A percentile compares a stretch with the other conserved stretches of the same genome.
Conservation (phyloP, 345 rosid species). For the Anacardium occidentale region DNA sequence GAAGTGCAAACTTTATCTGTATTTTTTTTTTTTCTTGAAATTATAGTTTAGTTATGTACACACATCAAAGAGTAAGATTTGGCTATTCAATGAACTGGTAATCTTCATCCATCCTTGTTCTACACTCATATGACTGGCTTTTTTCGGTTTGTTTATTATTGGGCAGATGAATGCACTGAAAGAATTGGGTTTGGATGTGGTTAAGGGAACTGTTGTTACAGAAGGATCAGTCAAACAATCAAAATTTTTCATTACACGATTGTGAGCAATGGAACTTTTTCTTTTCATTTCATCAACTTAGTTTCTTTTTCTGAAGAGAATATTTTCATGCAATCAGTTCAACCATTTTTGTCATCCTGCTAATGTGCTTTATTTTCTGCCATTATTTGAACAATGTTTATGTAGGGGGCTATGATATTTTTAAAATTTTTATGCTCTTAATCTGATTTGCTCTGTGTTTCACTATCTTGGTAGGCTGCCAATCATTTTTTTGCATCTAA, state of each 20-base stretch:
- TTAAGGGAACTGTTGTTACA: slow-evolving; percentile 77
- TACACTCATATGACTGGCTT: background rate
- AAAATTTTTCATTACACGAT: slow-evolving; percentile 63
- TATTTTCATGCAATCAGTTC: background rate
- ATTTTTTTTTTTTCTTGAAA: too few relatives aligned
- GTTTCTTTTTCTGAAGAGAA: background rate
- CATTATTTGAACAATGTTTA: background rate
- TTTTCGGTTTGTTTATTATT: slow-evolving; percentile 9
- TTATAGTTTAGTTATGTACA: too few relatives aligned
- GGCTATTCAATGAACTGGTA: background rate
- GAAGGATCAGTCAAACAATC: slow-evolving; percentile 79
- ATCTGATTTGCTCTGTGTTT: background rate
- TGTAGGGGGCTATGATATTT: too few relatives aligned
- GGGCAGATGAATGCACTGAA: slow-evolving; percentile 85
- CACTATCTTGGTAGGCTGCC: background rate
- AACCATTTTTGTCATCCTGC: slow-evolving; percentile 3
- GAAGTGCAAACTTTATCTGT: slow-evolving; percentile 12
- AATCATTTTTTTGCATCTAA: background rate
- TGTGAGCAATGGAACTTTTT: slow-evolving; percentile 44
- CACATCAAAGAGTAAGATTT: background rate
- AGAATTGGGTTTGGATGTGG: slow-evolving; percentile 82
- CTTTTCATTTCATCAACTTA: slow-evolving; percentile 5
- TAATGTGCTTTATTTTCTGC: background rate
- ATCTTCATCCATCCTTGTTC: background rate
- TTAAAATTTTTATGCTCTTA: background rate